Base-by-base conservation (phyloP, 1,284 basidiomycete species). In the Peniophora sp. region DNA sequence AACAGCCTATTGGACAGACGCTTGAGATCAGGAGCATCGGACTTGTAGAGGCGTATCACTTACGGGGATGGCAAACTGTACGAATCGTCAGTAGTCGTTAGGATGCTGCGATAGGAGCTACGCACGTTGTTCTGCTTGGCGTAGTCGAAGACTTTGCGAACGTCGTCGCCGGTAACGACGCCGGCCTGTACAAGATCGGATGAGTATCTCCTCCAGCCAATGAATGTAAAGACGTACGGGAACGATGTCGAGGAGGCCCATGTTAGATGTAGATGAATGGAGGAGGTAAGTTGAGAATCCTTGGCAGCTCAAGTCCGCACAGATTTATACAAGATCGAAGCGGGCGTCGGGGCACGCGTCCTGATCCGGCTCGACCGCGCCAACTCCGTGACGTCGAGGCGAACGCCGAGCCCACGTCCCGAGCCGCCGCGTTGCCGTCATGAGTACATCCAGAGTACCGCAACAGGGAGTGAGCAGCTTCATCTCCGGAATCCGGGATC, bases 91-190 rank as follows among this genome's bases (percentile, higher is more conserved):
- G 32, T 35, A 22, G 16, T 17, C 19, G 47, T 17, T 32, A 32
- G 11, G 2, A 44, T 22, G 17, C 44, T 24, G 35, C 43, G n/a
- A 23, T 32, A 32, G 47, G 38, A 16, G 23, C 25, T 17, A 69
- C 81, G 59, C 58, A 89, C 91, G 74, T 92, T 78, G 67, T 94
- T 66, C 63, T 85, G 78, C 64, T 85, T 85, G 34, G 91, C 91
- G 69, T 93, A 91, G 63, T 92, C 83, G 67, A 94, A 92, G 61
- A 96, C 74, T 70, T 89, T 91, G 70, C 88, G 81, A 62, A 89
- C 85, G 67, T 94, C 80, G 62, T 92, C 85, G 69, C 91, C 92
- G 58, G 88, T 90, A 62, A 95, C 69, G 57, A 95, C 92, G 63
- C 92, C 92, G 69, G 89, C 75, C 90, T 27, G 25, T 48, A n/a